These are phyloP conservation scores for Rhynchospora breviuscula DNA, from an alignment of 176 grass and related monocot genomes.

Conservation along the genomic window DNA sequence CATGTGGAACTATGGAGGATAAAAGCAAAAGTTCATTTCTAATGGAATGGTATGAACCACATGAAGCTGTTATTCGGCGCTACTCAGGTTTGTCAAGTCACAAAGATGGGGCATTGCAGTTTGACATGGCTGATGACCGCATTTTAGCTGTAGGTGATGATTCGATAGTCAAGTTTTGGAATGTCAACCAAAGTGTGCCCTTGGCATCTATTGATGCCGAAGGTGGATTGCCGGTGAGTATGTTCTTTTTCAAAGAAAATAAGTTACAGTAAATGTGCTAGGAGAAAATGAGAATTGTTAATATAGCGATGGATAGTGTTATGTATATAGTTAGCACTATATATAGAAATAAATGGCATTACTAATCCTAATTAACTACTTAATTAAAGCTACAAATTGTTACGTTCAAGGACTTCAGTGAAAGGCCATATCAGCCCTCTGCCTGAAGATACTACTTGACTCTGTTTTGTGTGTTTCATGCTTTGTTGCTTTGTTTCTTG, in stretches of 20 bases:
- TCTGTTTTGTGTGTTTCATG: no score
- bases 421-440: no score
- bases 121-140: conserved; percentile 19
- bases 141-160: conserved; percentile 33
- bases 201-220: conserved; percentile 18
- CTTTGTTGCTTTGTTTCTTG: no score
- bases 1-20: conserved; percentile 35
- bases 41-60: conserved; percentile 29
- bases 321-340: no score
- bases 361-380: no score
- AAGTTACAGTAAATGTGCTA: neutral
- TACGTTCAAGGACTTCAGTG: no score
- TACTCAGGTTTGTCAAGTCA: conserved; percentile 26
- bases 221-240: conserved; percentile 25
- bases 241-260: neutral
- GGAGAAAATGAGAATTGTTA: neutral
- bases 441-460: no score
- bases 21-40: conserved; percentile 7
- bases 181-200: conserved; percentile 18
- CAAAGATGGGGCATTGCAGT: conserved; percentile 21
- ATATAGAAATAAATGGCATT: no score
- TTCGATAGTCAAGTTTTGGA: conserved; percentile 31
- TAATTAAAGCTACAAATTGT: no score
- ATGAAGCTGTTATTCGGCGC: conserved; percentile 20
- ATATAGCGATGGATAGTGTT: no score